Evolutionary conservation across 805 yeast genomes (phyloP), one percentile per base, ranked within the genome.

Genomic region (Candida maesae): DNA sequence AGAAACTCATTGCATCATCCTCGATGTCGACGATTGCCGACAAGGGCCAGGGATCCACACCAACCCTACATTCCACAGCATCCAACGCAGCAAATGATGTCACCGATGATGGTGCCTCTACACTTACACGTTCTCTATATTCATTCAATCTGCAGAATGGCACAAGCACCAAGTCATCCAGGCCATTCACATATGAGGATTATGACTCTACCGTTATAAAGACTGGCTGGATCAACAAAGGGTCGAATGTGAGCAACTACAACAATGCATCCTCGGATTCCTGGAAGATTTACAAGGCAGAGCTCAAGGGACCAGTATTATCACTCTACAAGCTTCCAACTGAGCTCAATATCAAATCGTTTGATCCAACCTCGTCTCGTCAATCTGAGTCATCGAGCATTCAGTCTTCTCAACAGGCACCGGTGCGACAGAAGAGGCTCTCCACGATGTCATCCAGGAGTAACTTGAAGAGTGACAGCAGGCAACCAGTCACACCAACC

Each of bases 251-350:
- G 29, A 48, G 40, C 13, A 49, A 55, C 21, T 52, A 52, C 47
- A 47, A 49, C 28, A 43, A 40, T 16, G 33, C 54, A 4, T 45
- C 47, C 17, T 33, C 56, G 5, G 59, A 54, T 31, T 49, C 55
- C 1, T 61, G 65, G 66, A 58, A 73, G 44, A 59, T 86, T 24
- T 76, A 68, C 42, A 69, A 82, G 37, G 88, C 84, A 0, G 86
- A 80, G 53, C 64, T 89, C 42, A 76, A 72, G 51, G 95, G 95
- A 15, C 76, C 89, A 2, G 67, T 69, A 32, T 62, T 89, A 38
- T 68, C 70, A 39, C 59, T 89, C 14, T 84, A 75, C 65, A 82
- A 77, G 58, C 71, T 78, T 27, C 81, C 73, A 2, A 60, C 66
- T 19, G 78, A 67, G 20, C 41, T 78, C 20, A 71, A 65, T 21